Conservation (phyloP, 1,284 basidiomycete genomes). For the Uromyces viciae-fabae region DNA sequence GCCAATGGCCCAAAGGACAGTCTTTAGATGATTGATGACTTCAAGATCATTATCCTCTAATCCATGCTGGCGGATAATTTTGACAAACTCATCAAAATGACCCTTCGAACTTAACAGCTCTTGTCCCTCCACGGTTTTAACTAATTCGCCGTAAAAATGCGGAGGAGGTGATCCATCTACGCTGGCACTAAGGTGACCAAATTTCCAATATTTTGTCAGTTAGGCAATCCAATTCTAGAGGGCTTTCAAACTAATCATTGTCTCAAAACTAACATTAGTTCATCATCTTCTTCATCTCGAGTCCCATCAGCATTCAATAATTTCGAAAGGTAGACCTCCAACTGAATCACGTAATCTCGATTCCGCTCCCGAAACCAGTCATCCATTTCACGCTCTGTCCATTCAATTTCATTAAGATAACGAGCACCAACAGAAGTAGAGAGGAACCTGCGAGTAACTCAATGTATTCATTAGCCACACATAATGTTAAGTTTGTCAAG, state of each 20-base stretch:
- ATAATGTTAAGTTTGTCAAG: not conserved
- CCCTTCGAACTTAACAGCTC: constrained; percentile 82
- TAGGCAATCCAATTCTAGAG: not conserved
- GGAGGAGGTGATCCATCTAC: constrained; percentile 84
- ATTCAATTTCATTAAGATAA: constrained; percentile 83
- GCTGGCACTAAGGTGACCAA: not conserved
- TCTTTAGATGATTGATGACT: constrained; percentile 83
- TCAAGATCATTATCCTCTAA: constrained; percentile 77
- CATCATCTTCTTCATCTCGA: constrained; percentile 64
- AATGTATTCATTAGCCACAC: not conserved
- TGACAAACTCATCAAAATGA: constrained; percentile 84
- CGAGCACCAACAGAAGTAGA: constrained; percentile 88
- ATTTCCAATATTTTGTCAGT: not conserved
- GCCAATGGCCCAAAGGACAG: constrained; percentile 92
- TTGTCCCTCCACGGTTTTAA: constrained; percentile 90
- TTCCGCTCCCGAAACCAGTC: constrained; percentile 90
- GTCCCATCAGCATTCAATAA: constrained; percentile 63
- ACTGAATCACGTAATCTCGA: constrained; percentile 75
- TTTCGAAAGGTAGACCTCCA: constrained; percentile 77
- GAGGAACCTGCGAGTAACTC: constrained; percentile 68
- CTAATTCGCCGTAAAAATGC: constrained; percentile 96
- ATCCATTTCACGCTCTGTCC: constrained; percentile 91
- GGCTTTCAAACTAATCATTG: not conserved
- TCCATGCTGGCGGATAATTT: constrained; percentile 81
- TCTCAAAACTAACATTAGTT: constrained; percentile 51